These are phyloP conservation scores for Dorcoceras hygrometricum DNA, from an alignment of 257 asterid species.

Conservation along the genomic window DNA sequence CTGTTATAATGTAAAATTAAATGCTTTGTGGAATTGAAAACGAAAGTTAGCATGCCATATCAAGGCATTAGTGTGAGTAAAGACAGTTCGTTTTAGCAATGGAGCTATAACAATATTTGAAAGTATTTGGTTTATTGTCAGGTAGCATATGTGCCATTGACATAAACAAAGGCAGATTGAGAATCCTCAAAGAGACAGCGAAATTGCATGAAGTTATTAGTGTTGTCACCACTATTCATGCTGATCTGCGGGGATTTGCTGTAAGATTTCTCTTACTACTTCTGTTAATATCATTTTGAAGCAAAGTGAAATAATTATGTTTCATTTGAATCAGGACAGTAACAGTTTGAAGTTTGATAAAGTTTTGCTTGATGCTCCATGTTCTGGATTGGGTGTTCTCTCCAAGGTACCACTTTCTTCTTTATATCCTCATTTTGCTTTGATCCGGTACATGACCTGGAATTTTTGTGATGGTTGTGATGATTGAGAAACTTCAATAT, in stretches of 20 bases:
- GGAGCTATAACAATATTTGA: slow-evolving; percentile 11
- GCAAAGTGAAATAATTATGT: slow-evolving; percentile 1
- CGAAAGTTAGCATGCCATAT: not conserved
- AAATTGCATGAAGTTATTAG: slow-evolving; percentile 53
- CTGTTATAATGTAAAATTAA: not conserved
- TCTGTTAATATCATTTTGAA: slow-evolving; percentile 3
- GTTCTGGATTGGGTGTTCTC: slow-evolving; percentile 95
- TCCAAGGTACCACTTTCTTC: slow-evolving; percentile 54
- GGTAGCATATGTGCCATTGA: slow-evolving; percentile 80
- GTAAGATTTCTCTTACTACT: slow-evolving; percentile 33
- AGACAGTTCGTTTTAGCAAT: slow-evolving; percentile 8
- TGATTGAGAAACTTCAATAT: slow-evolving; percentile 12
- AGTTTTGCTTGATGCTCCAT: slow-evolving; percentile 94
- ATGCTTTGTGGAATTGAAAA: slow-evolving; percentile 1
- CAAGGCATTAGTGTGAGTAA: not conserved
- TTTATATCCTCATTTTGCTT: slow-evolving; percentile 3
- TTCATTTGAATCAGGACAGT: slow-evolving; percentile 37
- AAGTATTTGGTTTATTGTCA: slow-evolving; percentile 28
- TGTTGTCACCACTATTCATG: slow-evolving; percentile 59
- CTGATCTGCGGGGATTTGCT: slow-evolving; percentile 65
- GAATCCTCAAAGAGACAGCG: slow-evolving; percentile 92
- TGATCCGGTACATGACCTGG: not conserved
- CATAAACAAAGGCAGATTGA: slow-evolving; percentile 74
- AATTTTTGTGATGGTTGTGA: not conserved
- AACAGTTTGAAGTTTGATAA: slow-evolving; percentile 54